Base-by-base conservation (phyloP, 768 basidiomycete species). In the Leccinum rimulosum region DNA sequence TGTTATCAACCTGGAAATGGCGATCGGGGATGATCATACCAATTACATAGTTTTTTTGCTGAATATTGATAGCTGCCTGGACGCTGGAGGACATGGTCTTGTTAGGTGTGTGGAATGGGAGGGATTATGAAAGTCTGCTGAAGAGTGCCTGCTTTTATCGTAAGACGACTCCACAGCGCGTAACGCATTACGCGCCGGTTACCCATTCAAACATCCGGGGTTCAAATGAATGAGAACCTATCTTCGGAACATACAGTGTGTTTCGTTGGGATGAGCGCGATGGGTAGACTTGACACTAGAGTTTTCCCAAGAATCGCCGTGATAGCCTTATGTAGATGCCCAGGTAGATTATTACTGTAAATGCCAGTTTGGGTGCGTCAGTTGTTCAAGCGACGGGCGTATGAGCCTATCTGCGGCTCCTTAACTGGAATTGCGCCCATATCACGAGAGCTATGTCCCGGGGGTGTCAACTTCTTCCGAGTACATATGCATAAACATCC, bases 391-490 rank as follows among this genome's bases (percentile, higher is more conserved):
- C 31, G 54, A n/a, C 30, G 22, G 27, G 57, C 36, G 47, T 58
- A 58, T 36, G 19, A 30, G 55, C 25, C 25, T 58, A 56, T 56
- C 47, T 58, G 45, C 30, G 30, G 14, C 51, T 52, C 22, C 52
- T 55, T 55, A 52, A 49, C 22, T 31, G 33, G 11, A 33, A 53
- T 55, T 12, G 31, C 17, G 22, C 31, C 50, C 55, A 33, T 10
- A 47, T 31, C 15, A 33, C 50, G 9, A 47, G 50, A 25, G 54
- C 49, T 9, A 55, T 55, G 55, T 50, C 52, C 33, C 19, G n/a
- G 48, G 11, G 53, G 30, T 3, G 27, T 27, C 27, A 52, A 55
- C 17, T 33, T 55, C 31, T 31, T 55, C 31, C 15, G 15, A 36
- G 14, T 15, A 36, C 15, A 17, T 38, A 15, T 17, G 14, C 35